Evolutionary conservation across 345 rosid genomes (phyloP).

Genomic region (Arabis alpina): DNA sequence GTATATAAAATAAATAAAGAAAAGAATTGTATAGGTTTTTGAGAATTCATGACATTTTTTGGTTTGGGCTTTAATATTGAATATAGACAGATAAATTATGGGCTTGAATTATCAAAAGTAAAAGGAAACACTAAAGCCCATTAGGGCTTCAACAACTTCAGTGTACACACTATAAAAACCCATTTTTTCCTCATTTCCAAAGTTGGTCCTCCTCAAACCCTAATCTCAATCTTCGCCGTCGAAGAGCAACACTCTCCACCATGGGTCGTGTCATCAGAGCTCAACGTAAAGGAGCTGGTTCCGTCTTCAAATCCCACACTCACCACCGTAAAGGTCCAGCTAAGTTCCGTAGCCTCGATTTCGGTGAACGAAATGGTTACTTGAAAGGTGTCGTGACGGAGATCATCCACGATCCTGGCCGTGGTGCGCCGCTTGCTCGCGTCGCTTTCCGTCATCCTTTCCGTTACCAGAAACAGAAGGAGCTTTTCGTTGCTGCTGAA

Average conservation of each 20-base stretch:
- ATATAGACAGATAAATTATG: background rate
- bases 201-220: conserved; percentile 32
- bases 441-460: conserved; percentile 71
- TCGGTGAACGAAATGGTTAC: conserved; percentile 73
- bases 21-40: too few relatives aligned
- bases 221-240: conserved; percentile 20
- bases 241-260: background rate
- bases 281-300: conserved; percentile 78
- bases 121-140: background rate
- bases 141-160: conserved; percentile 21
- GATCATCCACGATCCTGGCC: conserved; percentile 76
- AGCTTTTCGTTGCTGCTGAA: conserved; percentile 68
- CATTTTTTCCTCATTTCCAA: background rate
- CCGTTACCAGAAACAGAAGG: conserved; percentile 76
- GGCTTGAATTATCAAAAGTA: background rate
- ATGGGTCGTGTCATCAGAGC: conserved; percentile 84
- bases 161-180: background rate
- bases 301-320: conserved; percentile 75
- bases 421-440: conserved; percentile 75
- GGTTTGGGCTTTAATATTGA: background rate
- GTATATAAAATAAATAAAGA: too few relatives aligned
- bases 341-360: conserved; percentile 69
- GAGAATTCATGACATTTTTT: too few relatives aligned
- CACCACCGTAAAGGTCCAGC: conserved; percentile 85
- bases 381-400: conserved; percentile 69